phyloP scores from a whole-genome alignment of 345 rosid genomes.

The Hibiscus tridactylites region DNA sequence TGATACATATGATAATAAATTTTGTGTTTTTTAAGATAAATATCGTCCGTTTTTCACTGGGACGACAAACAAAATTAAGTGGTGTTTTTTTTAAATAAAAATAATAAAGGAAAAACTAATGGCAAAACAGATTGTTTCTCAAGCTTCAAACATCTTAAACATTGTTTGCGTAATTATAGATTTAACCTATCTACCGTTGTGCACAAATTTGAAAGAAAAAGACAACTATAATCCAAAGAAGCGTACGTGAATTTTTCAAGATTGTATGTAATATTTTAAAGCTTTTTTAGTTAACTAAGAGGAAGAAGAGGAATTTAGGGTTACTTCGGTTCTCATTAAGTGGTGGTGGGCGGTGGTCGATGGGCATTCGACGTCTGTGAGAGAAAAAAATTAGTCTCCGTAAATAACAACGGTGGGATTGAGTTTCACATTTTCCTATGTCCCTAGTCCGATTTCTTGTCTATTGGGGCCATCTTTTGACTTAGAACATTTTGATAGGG shows the following conservation, averaged over 20 bases:
- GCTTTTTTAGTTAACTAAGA: not conserved
- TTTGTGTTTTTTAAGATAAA: too few species aligned
- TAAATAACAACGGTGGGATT: conserved; percentile 21
- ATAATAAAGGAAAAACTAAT: too few species aligned
- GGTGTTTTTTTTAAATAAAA: too few species aligned
- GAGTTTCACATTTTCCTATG: conserved; percentile 1
- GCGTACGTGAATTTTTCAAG: not conserved
- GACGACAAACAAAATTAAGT: too few species aligned
- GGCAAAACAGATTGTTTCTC: too few species aligned
- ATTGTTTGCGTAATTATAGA: too few species aligned
- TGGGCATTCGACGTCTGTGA: not conserved
- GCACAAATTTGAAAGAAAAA: too few species aligned
- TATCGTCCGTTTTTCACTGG: too few species aligned
- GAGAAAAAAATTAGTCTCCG: conserved; percentile 12
- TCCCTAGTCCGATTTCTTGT: conserved; percentile 20
- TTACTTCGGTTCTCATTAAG: not conserved
- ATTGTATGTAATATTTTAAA: not conserved
- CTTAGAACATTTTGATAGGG: too few species aligned
- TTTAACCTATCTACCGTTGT: too few species aligned
- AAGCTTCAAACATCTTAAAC: too few species aligned
- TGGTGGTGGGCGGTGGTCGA: not conserved
- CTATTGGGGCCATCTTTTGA: not conserved
- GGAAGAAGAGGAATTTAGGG: not conserved
- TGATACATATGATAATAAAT: too few species aligned
- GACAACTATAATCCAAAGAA: not conserved